phyloP scores from a whole-genome alignment of 2,329 filamentous ascomycete species.

The Arachnomyces sp. region DNA sequence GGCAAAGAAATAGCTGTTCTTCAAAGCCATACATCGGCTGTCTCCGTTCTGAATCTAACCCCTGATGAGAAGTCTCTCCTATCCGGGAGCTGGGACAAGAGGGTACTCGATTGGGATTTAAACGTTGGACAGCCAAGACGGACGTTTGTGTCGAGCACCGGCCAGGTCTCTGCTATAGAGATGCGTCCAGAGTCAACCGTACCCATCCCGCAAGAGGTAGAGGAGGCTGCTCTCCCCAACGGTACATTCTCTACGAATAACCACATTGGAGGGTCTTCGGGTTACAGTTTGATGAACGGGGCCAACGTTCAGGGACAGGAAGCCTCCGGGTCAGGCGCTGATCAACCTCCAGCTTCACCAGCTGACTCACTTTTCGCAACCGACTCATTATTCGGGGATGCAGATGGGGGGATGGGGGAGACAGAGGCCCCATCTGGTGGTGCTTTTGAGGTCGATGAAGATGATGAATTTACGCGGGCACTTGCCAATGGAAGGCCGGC shows the following conservation, averaged over 20 bases:
- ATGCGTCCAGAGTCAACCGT: slow-evolving; percentile 67
- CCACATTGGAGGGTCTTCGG: slow-evolving; percentile 50
- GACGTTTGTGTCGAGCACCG: slow-evolving; percentile 65
- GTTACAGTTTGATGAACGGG: slow-evolving; percentile 38
- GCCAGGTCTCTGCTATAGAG: slow-evolving; percentile 84
- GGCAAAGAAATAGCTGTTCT: slow-evolving; percentile 79
- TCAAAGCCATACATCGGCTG: slow-evolving; percentile 78
- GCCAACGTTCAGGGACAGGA: slow-evolving; percentile 16
- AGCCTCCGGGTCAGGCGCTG: slow-evolving; percentile 36
- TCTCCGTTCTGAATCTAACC: slow-evolving; percentile 74
- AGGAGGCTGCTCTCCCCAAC: slow-evolving; percentile 43
- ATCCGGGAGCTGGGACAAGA: slow-evolving; percentile 95
- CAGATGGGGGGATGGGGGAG: slow-evolving; percentile 46
- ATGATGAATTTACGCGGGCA: slow-evolving; percentile 69
- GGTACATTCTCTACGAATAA: slow-evolving; percentile 75
- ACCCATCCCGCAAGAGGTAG: slow-evolving; percentile 65
- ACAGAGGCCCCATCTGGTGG: slow-evolving; percentile 46
- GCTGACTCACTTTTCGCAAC: slow-evolving; percentile 77
- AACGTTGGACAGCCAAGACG: slow-evolving; percentile 72
- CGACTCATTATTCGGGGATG: slow-evolving; percentile 84
- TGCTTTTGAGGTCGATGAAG: slow-evolving; percentile 69
- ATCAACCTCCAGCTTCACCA: slow-evolving; percentile 56
- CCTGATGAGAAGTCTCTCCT: slow-evolving; percentile 80
- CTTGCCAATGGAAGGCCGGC: slow-evolving; percentile 56
- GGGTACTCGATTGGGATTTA: slow-evolving; percentile 87